phyloP scores from a whole-genome alignment of 2,329 filamentous ascomycete species.

The Calonectria multiphialidica region DNA sequence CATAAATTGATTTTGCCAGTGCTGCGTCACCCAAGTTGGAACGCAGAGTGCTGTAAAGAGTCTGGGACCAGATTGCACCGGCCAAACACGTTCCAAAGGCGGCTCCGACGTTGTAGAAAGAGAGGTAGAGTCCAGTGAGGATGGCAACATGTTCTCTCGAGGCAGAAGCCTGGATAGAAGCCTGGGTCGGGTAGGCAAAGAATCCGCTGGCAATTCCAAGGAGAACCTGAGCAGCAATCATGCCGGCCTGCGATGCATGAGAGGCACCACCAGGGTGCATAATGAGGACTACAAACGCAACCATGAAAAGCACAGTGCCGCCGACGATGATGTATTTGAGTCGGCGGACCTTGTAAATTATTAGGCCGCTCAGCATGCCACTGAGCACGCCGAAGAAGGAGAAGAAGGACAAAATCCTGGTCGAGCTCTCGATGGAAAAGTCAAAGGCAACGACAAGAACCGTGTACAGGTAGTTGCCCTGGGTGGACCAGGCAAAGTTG shows the following conservation, averaged over 20 bases:
- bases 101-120: constrained; percentile 56
- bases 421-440: constrained; percentile 65
- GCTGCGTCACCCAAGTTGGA: constrained; percentile 49
- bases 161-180: constrained; percentile 54
- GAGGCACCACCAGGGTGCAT: constrained; percentile 63
- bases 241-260: constrained; percentile 56
- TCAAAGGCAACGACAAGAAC: constrained; percentile 70
- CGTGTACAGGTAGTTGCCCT: constrained; percentile 71
- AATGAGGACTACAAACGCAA: constrained; percentile 68
- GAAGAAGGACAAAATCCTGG: constrained; percentile 69
- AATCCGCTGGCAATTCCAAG: constrained; percentile 70
- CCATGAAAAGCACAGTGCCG: constrained; percentile 67
- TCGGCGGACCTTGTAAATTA: constrained; percentile 64
- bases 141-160: constrained; percentile 53
- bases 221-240: constrained; percentile 68
- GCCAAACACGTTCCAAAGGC: constrained; percentile 56
- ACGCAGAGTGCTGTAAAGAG: constrained; percentile 48
- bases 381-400: constrained; percentile 65
- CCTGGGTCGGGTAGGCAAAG: constrained; percentile 60
- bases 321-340: constrained; percentile 70
- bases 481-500: constrained; percentile 67
- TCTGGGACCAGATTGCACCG: constrained; percentile 57
- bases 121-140: constrained; percentile 53
- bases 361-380: constrained; percentile 62
- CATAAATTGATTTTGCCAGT: constrained; percentile 52